Base-by-base conservation (phyloP, 1,139 yeast genomes). In the Candida sp. region DNA sequence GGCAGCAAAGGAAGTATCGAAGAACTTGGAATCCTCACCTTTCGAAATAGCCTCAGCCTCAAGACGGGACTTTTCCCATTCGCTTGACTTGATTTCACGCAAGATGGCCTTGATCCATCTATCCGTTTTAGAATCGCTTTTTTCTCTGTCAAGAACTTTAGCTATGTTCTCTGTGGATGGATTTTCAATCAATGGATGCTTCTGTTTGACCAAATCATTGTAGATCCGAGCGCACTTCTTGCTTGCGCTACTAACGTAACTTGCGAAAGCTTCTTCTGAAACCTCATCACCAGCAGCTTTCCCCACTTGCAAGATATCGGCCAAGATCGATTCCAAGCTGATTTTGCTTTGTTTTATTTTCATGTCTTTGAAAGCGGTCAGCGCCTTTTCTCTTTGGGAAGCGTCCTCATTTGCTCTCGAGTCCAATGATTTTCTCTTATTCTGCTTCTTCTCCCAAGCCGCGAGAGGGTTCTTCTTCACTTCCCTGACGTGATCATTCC, bases 401-500 rank as follows among this genome's bases (percentile, higher is more conserved):
- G 71, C 40, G 17, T 37, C 35, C 22, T 54, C 11, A n/a, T 26
- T 23, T 23, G 27, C 41, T 72, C 22, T 62, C 57, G 73, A 59
- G 54, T 77, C 70, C 57, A 77, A 73, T 23, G 77, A 65, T 51
- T 63, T 58, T 48, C 78, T 78, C 69, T 81, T 70, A 61, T 72
- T 63, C 61, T 77, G 77, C 52, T 83, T 79, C 61, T 77, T 69
- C 52, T 78, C 74, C 87, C 88, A 87, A 59, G 78, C 80, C 50
- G 75, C 78, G 60, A 75, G 72, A 25, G 94, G 93, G 62, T 83
- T 76, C 49, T 73, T 76, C 56, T 74, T 76, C 54, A 90, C 89
- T 32, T 73, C 64, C 27, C 75, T 72, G 23, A 93, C 86, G 66
- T 83, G 88, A 53, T 78, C 74, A 70, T 91, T 92, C 94, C 93